These are phyloP conservation scores for Centella asiatica DNA, from an alignment of 129 eudicot genomes.

Conservation along the genomic window DNA sequence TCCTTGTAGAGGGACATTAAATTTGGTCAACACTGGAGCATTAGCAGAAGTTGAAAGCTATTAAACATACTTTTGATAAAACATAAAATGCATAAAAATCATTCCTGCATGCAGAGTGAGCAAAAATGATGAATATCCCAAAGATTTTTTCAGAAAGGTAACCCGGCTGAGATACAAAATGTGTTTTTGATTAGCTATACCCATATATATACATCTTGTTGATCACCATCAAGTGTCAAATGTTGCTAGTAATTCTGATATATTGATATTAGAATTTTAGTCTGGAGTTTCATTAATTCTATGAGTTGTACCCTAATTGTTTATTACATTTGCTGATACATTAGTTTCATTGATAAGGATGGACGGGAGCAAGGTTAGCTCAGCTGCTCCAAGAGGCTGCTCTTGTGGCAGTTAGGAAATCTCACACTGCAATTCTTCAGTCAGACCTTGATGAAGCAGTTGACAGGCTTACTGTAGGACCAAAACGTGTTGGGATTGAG, in stretches of 20 bases:
- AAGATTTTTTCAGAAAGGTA: too few species aligned
- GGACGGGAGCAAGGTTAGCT: conserved; percentile 95
- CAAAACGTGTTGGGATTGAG: conserved; percentile 58
- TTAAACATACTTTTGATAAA: too few species aligned
- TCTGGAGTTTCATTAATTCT: neutral
- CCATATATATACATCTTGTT: neutral
- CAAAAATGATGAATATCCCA: too few species aligned
- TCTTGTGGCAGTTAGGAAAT: conserved; percentile 81
- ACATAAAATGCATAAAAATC: too few species aligned
- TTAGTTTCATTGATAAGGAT: conserved; percentile 42
- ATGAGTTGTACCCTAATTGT: neutral
- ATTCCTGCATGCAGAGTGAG: too few species aligned
- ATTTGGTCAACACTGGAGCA: too few species aligned
- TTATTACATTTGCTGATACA: conserved; percentile 3
- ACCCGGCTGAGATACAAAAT: too few species aligned
- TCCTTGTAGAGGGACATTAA: too few species aligned
- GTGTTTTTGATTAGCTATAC: neutral
- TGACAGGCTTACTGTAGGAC: conserved; percentile 87
- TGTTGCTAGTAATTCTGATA: neutral
- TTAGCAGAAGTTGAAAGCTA: too few species aligned
- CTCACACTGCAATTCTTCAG: conserved; percentile 54
- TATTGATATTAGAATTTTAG: neutral
- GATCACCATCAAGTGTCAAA: neutral
- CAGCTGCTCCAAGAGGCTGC: conserved; percentile 97
- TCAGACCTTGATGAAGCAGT: conserved; percentile 90